Base-by-base conservation (phyloP, 1,284 basidiomycete genomes). In the Sanghuangporus weigelae region DNA sequence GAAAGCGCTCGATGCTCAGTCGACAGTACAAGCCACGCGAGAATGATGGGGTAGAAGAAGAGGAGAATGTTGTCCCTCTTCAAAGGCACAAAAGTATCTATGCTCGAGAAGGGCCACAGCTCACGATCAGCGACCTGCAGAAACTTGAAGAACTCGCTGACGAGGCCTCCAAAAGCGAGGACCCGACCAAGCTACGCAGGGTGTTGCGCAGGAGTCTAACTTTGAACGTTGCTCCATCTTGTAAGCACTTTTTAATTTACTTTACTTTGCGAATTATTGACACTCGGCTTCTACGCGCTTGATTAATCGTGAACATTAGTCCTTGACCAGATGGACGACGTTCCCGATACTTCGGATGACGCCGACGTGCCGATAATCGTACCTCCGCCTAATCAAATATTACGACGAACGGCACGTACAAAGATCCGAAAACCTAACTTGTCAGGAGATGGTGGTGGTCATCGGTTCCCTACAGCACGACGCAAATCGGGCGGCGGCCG, bases 91-190 rank as follows among this genome's bases (percentile, higher is more conserved):
- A 87, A 60, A 83, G 82, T 65, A 79, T 87, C 60, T 84, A 86
- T 72, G 76, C 78, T 62, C 84, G 83, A 71, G 77, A 80, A 56
- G 83, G 83, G 1, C 84, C 90, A 71, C 85, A 93, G 74, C 79
- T 98, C 60, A 96, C 95, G 16, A 92, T 98, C 73, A 87, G 81
- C 69, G 96, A 98, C 75, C 79, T 98, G 38, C 96, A 98, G 76
- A 89, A 87, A 74, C 79, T 99, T 66, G 96, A 99, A 75, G 85
- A 92, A 73, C 79, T 98, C 21, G 95, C 95, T 51, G 93, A 97
- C 76, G 90, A 94, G 75, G 91, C 92, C 1, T 88, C 87, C 19
- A 81, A 83, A 70, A 91, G 84, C 68, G 89, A 94, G 69, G 94
- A 97, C 76, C 92, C 95, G 21, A 84, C 88, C 53, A 87, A 85